Percentiles rank a stretch among this genome's conserved stretches.
Conservation (phyloP, 371 early-diverging fungal species). For the Mycotypha africana region DNA sequence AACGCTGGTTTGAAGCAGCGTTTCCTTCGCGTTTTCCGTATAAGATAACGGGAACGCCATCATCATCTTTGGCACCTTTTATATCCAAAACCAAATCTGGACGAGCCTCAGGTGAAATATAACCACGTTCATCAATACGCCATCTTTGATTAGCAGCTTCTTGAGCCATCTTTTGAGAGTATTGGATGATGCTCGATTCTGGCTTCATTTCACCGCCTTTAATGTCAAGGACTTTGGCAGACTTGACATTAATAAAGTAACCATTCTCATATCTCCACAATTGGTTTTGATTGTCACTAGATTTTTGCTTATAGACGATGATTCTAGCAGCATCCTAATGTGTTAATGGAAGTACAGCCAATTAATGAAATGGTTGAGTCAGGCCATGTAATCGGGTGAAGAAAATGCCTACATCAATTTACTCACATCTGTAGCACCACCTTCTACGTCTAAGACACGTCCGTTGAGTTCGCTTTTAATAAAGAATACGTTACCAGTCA, state of each 20-base stretch:
- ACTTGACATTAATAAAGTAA: slow-evolving; percentile 24
- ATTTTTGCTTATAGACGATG: slow-evolving; percentile 25
- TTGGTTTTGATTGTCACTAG: slow-evolving; percentile 16
- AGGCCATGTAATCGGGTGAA: too few species aligned
- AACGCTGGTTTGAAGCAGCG: slow-evolving; percentile 28
- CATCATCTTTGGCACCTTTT: slow-evolving; percentile 19
- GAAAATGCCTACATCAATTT: background rate
- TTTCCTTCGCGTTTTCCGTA: slow-evolving; percentile 25
- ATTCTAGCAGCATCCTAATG: slow-evolving; percentile 22
- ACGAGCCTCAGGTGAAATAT: slow-evolving; percentile 17
- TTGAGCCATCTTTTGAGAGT: slow-evolving; percentile 18
- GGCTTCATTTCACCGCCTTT: slow-evolving; percentile 25
- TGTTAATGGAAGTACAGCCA: background rate
- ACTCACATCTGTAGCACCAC: slow-evolving; percentile 21
- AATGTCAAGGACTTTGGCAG: slow-evolving; percentile 29
- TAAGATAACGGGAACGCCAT: slow-evolving; percentile 21
- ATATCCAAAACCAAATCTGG: slow-evolving; percentile 33
- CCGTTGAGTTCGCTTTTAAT: slow-evolving; percentile 27
- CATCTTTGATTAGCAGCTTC: slow-evolving; percentile 33
- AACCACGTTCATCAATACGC: slow-evolving; percentile 24
- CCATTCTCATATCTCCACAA: slow-evolving; percentile 29
- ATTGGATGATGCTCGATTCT: slow-evolving; percentile 26
- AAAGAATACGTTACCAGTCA: background rate
- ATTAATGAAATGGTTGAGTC: too few species aligned
- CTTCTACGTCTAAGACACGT: slow-evolving; percentile 25